Base-by-base conservation (phyloP, 495 filamentous ascomycete species). In the Aspergillus coremiiformis region DNA sequence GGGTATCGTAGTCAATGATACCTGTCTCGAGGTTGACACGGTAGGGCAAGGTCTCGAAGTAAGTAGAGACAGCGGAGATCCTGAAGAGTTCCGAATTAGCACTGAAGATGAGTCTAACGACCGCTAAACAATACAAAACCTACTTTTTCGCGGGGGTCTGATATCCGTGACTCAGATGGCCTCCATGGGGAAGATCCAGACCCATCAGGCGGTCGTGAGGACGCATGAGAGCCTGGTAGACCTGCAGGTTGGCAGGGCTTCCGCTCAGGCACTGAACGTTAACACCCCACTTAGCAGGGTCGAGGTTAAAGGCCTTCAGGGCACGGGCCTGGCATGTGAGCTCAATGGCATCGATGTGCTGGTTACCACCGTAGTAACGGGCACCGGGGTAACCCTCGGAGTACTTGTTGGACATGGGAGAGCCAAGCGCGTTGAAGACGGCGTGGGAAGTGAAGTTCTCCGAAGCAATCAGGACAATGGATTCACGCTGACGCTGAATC, bases 341-440 rank as follows among this genome's bases (percentile, higher is more conserved):
- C 79, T 99, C 93, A 65, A 96, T 90, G 66, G 84, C 77, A 70
- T 99, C 93, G 54, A 99, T 99, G 79, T 95, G 89, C 78, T 99
- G 83, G 77, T 97, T 99, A 60, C 93, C 93, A 69, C 94, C 94
- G 68, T 99, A 99, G 81, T 99, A 99, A 69, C 93, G 85, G 43
- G 94, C 93, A 63, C 93, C 93, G 63, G 94, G 94, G 73, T 95
- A 95, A 61, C 93, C 93, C 78, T 99, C 93, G 3, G 89, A 95
- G 82, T 99, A 99, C 78, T 99, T 99, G 83, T 99, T 99, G 76
- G 93, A 94, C 93, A 99, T 99, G 47, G 93, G 87, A 69, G 91
- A 96, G 51, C 93, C 93, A 53, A 99, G 76, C 17, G 92, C 90
- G 78, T 97, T 89, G 43, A 99, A 83, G 19, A 99, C 94, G 33